Conservation (phyloP, 2,329 filamentous ascomycete genomes). For the Colletotrichum spaethianum region DNA sequence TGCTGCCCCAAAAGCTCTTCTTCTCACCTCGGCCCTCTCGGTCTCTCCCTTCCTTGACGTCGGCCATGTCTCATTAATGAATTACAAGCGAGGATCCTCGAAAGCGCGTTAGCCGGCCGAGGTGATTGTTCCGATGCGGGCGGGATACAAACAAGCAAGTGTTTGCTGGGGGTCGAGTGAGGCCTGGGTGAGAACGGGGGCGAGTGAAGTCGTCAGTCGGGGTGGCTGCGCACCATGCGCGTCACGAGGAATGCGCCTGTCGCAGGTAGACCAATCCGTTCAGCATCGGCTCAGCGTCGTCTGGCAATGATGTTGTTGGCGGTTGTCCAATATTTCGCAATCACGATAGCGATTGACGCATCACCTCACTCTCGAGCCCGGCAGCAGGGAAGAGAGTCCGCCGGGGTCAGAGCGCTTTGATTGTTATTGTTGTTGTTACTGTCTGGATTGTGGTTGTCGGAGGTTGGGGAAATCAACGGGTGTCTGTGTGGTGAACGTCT, state of each 20-base stretch:
- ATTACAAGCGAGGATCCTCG: conserved; percentile 4
- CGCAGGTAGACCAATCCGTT: conserved; percentile 28
- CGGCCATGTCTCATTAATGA: conserved; percentile 49
- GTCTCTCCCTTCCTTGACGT: conserved; percentile 45
- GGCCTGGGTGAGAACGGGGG: conserved; percentile 20
- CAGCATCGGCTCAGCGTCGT: conserved; percentile 29
- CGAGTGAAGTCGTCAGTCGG: conserved; percentile 38
- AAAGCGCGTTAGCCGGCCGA: background rate
- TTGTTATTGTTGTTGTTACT: background rate
- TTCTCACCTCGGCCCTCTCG: conserved; percentile 51
- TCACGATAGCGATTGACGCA: conserved; percentile 14
- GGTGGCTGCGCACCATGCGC: conserved; percentile 41
- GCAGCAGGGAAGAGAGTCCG: background rate
- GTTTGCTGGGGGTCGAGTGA: conserved; percentile 9
- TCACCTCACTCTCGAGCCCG: background rate
- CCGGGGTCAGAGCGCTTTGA: background rate
- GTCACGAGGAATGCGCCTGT: conserved; percentile 42
- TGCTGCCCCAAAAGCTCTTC: conserved; percentile 62
- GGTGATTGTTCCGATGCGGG: background rate
- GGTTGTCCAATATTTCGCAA: background rate
- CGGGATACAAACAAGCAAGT: conserved; percentile 2
- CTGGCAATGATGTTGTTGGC: background rate
- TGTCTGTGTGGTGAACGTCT: conserved; percentile 39
- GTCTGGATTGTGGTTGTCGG: conserved; percentile 12
- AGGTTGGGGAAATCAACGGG: conserved; percentile 17